Conservation (phyloP, 345 rosid genomes). For the Rhodamnia rubescens region DNA sequence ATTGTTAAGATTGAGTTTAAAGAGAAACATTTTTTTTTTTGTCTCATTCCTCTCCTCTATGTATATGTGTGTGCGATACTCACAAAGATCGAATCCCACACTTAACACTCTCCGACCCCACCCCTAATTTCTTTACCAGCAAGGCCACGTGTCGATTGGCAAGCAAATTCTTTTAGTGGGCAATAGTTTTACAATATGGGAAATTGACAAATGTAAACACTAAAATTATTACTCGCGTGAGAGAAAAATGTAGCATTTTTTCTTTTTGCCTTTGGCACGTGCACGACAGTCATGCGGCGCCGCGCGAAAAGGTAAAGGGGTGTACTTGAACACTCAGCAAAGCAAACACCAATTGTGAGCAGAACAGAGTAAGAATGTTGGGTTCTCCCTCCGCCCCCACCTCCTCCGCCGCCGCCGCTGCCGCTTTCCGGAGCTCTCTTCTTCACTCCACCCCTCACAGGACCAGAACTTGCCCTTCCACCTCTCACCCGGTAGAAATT, state of each 20-base stretch:
- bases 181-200: too few species aligned
- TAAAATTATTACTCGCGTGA: too few species aligned
- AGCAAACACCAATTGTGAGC: neutral
- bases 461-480: neutral
- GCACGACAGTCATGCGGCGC: neutral
- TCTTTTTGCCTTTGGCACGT: neutral
- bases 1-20: too few species aligned
- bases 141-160: too few species aligned
- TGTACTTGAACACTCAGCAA: neutral
- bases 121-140: too few species aligned
- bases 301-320: neutral
- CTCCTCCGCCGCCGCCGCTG: neutral
- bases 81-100: too few species aligned
- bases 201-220: too few species aligned
- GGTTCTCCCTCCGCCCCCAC: neutral
- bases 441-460: neutral
- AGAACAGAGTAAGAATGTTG: neutral
- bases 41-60: too few species aligned
- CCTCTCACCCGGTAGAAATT: neutral
- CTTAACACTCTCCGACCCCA: too few species aligned
- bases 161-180: too few species aligned
- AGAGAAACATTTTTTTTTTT: too few species aligned
- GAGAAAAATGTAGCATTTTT: neutral
- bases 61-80: too few species aligned
- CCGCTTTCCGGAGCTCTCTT: neutral